These are phyloP conservation scores for Pneumocystis sp. DNA, from an alignment of 1,139 yeast genomes.

Conservation along the genomic window DNA sequence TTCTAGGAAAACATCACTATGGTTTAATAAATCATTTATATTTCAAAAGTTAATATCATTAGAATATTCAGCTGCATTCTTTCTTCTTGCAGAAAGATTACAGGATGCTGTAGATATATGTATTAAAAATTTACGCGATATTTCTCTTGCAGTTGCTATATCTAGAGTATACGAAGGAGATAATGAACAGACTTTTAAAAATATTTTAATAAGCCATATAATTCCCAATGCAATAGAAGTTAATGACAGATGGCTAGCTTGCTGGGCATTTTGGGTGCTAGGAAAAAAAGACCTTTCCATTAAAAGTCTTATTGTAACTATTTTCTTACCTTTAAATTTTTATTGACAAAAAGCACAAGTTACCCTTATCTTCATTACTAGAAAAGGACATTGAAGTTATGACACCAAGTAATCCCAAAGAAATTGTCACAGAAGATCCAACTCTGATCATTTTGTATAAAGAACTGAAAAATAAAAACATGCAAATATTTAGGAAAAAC, in stretches of 20 bases:
- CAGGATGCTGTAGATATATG: conserved; percentile 66
- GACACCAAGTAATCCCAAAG: conserved; percentile 24
- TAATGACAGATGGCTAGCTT: conserved; percentile 72
- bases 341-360: conserved; percentile 18
- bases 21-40: conserved; percentile 5
- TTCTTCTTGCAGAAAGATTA: conserved; percentile 62
- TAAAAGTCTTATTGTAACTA: conserved; percentile 40
- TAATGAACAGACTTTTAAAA: conserved; percentile 38
- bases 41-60: neutral
- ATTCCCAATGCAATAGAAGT: conserved; percentile 42
- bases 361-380: conserved; percentile 2
- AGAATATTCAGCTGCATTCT: conserved; percentile 78
- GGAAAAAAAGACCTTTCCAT: conserved; percentile 39
- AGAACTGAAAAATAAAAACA: conserved; percentile 39
- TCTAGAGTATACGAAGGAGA: conserved; percentile 56
- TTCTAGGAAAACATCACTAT: conserved; percentile 74
- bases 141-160: conserved; percentile 62
- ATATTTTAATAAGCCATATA: conserved; percentile 36
- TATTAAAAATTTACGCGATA: conserved; percentile 49
- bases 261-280: conserved; percentile 69
- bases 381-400: conserved; percentile 19
- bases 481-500: conserved; percentile 29
- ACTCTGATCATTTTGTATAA: conserved; percentile 54
- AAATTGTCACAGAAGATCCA: conserved; percentile 57
- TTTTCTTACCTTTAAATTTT: conserved; percentile 16